Base-by-base conservation (phyloP, 495 filamentous ascomycete species). In the Lichenothelia convexa region DNA sequence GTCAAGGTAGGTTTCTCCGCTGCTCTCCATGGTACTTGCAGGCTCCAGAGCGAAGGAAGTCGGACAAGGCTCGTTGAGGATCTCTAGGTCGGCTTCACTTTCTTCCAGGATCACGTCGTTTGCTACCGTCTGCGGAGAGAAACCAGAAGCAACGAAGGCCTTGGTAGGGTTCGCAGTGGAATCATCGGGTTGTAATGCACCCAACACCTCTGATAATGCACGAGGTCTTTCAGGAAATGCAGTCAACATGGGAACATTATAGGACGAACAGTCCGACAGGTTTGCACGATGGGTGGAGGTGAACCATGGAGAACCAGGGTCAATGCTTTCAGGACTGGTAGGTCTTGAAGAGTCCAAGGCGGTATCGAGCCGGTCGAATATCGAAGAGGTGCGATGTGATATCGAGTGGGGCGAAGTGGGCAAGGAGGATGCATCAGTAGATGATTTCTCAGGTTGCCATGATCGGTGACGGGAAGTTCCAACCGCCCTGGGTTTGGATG, bases 351-450 rank as follows among this genome's bases (percentile, higher is more conserved):
- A 70, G 21, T 67, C 58, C 33, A 59, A 59, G 38, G 73, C 65
- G 16, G 62, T 52, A 39, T 58, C 55, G 36, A 53, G 49, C 5
- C 71, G 63, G 46, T 94, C 86, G 46, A 92, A 93, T 30, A 93
- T 59, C 0, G 71, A 77, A 5, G 81, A 78, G 16, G 72, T 72
- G 11, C 75, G 68, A 48, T 73, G 45, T 4, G 50, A 75, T 12
- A 65, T 72, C 2, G 83, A 87, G 18, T 66, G 67, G 3, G 87
- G 86, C 2, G 86, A 93, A 48, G 72, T 84, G 3, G 84, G 73
- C n/a, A 74, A 58, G 0, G 86, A 87, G 7, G 81, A 83, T 0
- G 65, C 46, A 3, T 67, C 59, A 42, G 69, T 64, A 15, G n/a
- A n/a, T n/a, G n/a, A n/a, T n/a, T n/a, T n/a, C n/a, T n/a, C n/a